Percentiles rank a stretch among this genome's conserved stretches.
Conservation (phyloP, 2,329 filamentous ascomycete species). For the Alternaria novae-zelandiae region DNA sequence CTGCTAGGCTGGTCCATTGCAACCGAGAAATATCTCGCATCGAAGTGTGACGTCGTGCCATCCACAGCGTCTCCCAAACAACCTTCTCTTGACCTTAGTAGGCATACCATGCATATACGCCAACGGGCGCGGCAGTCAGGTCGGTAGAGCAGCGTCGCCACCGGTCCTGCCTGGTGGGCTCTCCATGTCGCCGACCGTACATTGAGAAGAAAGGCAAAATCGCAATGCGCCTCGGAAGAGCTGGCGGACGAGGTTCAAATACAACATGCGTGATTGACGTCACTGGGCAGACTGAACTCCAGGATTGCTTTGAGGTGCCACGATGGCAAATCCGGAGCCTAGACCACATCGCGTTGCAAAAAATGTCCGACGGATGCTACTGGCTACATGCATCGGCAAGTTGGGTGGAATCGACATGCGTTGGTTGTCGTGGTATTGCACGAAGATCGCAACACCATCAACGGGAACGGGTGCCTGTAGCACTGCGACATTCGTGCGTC, state of each 20-base stretch:
- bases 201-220: not conserved
- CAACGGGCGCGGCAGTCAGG: not conserved
- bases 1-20: not conserved
- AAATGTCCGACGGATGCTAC: not conserved
- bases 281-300: not conserved
- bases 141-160: not conserved
- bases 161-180: not conserved
- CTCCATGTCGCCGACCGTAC: not conserved
- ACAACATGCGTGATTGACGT: not conserved
- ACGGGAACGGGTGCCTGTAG: not conserved
- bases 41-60: not conserved
- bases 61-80: not conserved
- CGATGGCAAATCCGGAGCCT: not conserved
- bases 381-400: not conserved
- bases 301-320: not conserved
- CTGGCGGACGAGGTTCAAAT: not conserved
- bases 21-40: not conserved
- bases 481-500: not conserved
- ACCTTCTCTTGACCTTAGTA: conserved; percentile 1
- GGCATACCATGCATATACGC: not conserved
- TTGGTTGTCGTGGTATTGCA: not conserved
- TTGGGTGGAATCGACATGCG: not conserved
- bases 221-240: not conserved
- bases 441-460: not conserved
- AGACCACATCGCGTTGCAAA: not conserved